Conservation (phyloP, 805 yeast species). For the Aciculoconidium aculeatum region DNA sequence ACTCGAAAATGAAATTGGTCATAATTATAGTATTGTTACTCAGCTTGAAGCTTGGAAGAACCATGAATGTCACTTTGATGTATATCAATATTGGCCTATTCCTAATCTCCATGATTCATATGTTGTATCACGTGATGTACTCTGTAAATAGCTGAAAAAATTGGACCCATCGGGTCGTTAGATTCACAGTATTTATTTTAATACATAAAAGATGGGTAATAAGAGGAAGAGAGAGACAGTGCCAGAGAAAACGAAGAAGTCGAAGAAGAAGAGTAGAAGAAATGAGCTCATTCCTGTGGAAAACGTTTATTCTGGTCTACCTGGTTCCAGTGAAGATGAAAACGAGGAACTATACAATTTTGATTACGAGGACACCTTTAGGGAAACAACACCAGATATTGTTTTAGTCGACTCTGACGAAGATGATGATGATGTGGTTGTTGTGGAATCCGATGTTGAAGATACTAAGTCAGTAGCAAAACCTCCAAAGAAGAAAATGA, state of each 20-base stretch:
- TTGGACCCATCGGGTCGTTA: too few species aligned
- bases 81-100: too few species aligned
- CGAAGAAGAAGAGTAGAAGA: constrained; percentile 15
- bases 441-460: constrained; percentile 18
- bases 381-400: constrained; percentile 15
- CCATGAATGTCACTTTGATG: too few species aligned
- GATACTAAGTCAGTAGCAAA: too few species aligned
- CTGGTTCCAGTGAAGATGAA: constrained; percentile 12
- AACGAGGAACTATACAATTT: constrained; percentile 20
- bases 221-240: constrained; percentile 8
- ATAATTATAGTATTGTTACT: too few species aligned
- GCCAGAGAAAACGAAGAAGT: constrained; percentile 13
- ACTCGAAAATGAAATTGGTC: too few species aligned
- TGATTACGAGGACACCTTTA: constrained; percentile 13
- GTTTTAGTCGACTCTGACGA: constrained; percentile 26
- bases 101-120: too few species aligned
- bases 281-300: constrained; percentile 9
- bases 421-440: constrained; percentile 14
- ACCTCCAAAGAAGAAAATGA: constrained; percentile 7
- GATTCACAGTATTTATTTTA: too few species aligned
- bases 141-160: too few species aligned
- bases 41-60: too few species aligned
- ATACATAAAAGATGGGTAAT: constrained; percentile 6
- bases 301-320: constrained; percentile 20
- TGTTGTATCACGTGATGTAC: too few species aligned